These are phyloP conservation scores for Cyclostephanos tholiformis DNA, from an alignment of 108 stramenopile genomes.

Conservation along the genomic window DNA sequence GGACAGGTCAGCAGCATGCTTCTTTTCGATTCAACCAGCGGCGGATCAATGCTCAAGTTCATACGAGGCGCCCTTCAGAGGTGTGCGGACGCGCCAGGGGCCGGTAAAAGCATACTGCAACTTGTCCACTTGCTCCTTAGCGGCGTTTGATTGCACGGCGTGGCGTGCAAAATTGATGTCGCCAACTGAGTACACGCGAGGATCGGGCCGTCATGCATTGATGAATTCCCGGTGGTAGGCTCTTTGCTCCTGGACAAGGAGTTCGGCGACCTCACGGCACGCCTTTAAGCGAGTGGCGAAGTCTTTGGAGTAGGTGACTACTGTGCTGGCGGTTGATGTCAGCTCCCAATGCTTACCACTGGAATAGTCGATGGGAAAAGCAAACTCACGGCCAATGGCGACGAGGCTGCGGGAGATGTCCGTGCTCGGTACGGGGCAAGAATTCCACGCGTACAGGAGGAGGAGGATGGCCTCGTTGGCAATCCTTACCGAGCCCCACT, in stretches of 20 bases:
- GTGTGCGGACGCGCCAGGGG: conserved; percentile 1
- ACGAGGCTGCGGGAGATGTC: too few species aligned
- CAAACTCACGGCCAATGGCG: not conserved
- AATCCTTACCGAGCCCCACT: not conserved
- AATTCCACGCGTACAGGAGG: not conserved
- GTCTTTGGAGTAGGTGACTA: not conserved
- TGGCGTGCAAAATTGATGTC: conserved; percentile 24
- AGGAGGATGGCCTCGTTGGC: not conserved
- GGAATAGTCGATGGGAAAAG: conserved; percentile 1
- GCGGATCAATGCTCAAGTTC: conserved; percentile 1
- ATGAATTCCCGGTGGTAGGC: conserved; percentile 13
- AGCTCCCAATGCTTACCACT: conserved; percentile 3
- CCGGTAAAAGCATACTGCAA: conserved; percentile 5
- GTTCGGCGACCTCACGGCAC: not conserved
- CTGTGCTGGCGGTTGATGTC: not conserved
- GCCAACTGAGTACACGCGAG: conserved; percentile 3
- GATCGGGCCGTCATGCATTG: conserved; percentile 5
- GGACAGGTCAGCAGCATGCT: conserved; percentile 2
- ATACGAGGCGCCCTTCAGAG: conserved; percentile 9
- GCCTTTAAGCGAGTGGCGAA: not conserved
- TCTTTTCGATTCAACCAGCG: not conserved
- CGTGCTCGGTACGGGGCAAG: not conserved
- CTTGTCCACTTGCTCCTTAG: conserved; percentile 10
- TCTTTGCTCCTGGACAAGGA: conserved; percentile 9
- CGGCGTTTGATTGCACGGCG: not conserved